These are phyloP conservation scores for Toxicodendron radicans DNA, from an alignment of 345 rosid genomes.

Conservation along the genomic window DNA sequence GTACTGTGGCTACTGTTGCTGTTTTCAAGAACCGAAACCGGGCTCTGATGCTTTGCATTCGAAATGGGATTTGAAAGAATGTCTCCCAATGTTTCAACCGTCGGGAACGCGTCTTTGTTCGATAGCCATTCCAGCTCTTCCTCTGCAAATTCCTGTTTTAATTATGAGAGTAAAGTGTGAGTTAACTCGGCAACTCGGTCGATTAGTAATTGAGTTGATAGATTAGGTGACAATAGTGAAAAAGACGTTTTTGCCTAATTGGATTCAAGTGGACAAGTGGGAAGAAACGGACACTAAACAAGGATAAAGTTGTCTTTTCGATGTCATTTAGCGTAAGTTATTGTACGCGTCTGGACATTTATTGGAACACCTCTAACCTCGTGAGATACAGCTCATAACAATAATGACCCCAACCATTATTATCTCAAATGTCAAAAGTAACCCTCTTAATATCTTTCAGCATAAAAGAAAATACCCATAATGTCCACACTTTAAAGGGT, in stretches of 20 bases:
- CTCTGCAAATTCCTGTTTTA: slow-evolving; percentile 52
- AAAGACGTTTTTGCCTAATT: background rate
- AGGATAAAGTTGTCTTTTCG: slow-evolving; percentile 14
- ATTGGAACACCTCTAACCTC: slow-evolving; percentile 35
- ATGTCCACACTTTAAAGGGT: slow-evolving; percentile 23
- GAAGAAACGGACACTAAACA: background rate
- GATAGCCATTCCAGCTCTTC: slow-evolving; percentile 88
- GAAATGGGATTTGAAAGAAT: slow-evolving; percentile 25
- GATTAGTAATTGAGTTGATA: slow-evolving; percentile 15
- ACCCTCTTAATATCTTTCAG: slow-evolving; percentile 26
- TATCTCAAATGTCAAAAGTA: slow-evolving; percentile 12
- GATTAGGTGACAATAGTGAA: too few relatives aligned
- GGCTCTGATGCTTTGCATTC: slow-evolving; percentile 53
- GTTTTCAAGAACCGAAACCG: slow-evolving; percentile 67
- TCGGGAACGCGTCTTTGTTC: slow-evolving; percentile 73
- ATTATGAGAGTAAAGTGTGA: background rate
- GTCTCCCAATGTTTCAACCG: slow-evolving; percentile 59
- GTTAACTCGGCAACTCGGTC: background rate
- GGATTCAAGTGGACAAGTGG: background rate
- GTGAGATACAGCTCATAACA: slow-evolving; percentile 54
- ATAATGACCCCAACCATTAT: slow-evolving; percentile 22
- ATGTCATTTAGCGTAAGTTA: background rate
- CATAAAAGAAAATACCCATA: too few relatives aligned
- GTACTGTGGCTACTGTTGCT: slow-evolving; percentile 47
- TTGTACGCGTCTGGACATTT: slow-evolving; percentile 32